phyloP scores from a whole-genome alignment of 2,329 filamentous ascomycete species.

The Juglanconis sp. region DNA sequence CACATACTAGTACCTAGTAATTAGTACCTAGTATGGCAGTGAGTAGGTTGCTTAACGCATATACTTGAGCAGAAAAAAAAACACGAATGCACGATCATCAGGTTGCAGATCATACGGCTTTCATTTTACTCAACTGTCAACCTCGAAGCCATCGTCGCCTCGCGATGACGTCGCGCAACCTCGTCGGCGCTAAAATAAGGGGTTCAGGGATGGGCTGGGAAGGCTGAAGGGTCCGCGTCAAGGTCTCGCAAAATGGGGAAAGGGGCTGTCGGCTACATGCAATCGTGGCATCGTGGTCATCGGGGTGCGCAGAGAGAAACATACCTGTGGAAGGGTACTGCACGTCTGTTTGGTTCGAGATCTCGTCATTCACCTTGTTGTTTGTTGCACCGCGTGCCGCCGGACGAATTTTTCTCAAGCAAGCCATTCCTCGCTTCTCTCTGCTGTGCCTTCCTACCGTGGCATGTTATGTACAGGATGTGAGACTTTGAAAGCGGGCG shows the following conservation, averaged over 20 bases:
- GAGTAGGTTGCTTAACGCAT: no score
- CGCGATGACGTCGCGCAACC: conserved; percentile 12
- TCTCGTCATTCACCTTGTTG: not conserved
- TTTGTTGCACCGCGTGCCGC: not conserved
- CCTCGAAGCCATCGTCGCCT: not conserved
- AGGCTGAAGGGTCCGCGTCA: not conserved
- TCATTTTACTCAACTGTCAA: not conserved
- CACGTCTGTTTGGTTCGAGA: not conserved
- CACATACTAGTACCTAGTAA: no score
- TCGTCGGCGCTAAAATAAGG: conserved; percentile 14
- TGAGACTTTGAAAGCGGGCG: not conserved
- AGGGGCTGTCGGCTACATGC: conserved; percentile 13
- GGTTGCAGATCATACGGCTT: no score
- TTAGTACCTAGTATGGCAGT: no score
- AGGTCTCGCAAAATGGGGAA: not conserved
- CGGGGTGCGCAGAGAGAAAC: not conserved
- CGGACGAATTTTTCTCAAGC: not conserved
- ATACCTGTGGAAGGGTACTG: not conserved
- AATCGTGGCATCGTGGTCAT: not conserved
- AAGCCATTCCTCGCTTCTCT: not conserved
- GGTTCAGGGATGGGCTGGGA: conserved; percentile 12
- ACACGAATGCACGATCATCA: no score
- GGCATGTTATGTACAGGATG: not conserved
- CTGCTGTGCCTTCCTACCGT: not conserved
- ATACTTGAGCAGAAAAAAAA: no score